Conservation (phyloP, 768 basidiomycete species). For the Naganishia randhawae region DNA sequence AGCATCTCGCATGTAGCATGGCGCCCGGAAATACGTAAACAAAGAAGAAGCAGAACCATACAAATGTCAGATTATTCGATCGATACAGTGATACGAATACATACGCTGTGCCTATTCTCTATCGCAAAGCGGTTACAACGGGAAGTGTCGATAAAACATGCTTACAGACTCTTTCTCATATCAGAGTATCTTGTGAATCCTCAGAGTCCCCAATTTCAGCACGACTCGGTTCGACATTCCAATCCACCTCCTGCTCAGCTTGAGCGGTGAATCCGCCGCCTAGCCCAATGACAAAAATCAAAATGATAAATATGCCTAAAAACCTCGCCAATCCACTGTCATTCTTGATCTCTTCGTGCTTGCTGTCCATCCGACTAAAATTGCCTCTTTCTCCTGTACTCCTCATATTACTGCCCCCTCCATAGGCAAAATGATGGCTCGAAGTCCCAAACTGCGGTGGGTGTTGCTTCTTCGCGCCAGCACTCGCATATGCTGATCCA, state of each 20-base stretch:
- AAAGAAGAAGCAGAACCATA: background rate
- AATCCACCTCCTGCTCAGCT: slow-evolving; percentile 30
- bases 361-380: slow-evolving; percentile 7
- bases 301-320: slow-evolving; percentile 38
- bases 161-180: background rate
- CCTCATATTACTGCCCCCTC: slow-evolving; percentile 15
- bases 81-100: background rate
- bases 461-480: slow-evolving; percentile 17
- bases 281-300: slow-evolving; percentile 43
- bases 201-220: background rate
- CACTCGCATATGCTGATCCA: slow-evolving; percentile 30
- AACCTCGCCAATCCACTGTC: slow-evolving; percentile 40
- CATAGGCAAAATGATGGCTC: slow-evolving; percentile 27
- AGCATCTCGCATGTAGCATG: no score
- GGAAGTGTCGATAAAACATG: background rate
- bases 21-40: background rate
- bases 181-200: background rate
- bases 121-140: background rate
- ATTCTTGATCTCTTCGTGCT: slow-evolving; percentile 27
- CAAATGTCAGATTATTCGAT: background rate
- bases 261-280: slow-evolving; percentile 47
- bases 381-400: slow-evolving; percentile 11
- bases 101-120: background rate
- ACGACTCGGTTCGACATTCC: background rate
- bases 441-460: slow-evolving; percentile 28